phyloP scores from a whole-genome alignment of 257 asterid species.

The Fraxinus anomala region DNA sequence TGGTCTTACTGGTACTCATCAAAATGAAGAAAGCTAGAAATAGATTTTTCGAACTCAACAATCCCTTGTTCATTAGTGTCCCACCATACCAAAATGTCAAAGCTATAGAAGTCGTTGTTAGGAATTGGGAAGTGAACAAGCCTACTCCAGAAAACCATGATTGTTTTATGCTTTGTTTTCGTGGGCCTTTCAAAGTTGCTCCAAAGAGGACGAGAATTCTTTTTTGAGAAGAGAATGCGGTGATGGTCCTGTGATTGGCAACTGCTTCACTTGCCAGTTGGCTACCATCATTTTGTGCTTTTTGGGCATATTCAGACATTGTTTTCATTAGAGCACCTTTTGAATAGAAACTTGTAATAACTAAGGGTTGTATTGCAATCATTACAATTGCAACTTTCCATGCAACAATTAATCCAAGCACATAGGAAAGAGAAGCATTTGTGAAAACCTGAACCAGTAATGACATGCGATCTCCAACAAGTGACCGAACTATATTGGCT shows the following conservation, averaged over 20 bases:
- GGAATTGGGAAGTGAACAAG: conserved; percentile 54
- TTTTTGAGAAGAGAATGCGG: conserved; percentile 70
- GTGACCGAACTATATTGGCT: conserved; percentile 58
- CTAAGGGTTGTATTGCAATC: conserved; percentile 65
- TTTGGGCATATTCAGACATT: conserved; percentile 56
- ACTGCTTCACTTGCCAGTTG: conserved; percentile 82
- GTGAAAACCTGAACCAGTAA: conserved; percentile 58
- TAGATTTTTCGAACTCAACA: conserved; percentile 53
- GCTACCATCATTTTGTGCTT: conserved; percentile 69
- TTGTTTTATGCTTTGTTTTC: conserved; percentile 53
- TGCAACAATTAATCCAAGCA: conserved; percentile 50
- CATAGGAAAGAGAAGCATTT: conserved; percentile 56
- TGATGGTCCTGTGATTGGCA: conserved; percentile 65
- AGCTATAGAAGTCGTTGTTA: conserved; percentile 57
- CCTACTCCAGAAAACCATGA: conserved; percentile 71
- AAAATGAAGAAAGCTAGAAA: conserved; percentile 71
- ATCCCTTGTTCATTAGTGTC: conserved; percentile 53
- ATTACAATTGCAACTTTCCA: conserved; percentile 77
- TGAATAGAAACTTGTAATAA: conserved; percentile 59
- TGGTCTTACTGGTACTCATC: conserved; percentile 76
- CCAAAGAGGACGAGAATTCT: conserved; percentile 51
- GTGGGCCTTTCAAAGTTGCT: conserved; percentile 47
- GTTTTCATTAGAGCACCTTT: conserved; percentile 55
- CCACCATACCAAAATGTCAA: conserved; percentile 84
- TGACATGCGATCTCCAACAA: conserved; percentile 66